Evolutionary conservation across 768 basidiomycete species (phyloP), one percentile per base, ranked within the genome.

Genomic region (Russula sp.): DNA sequence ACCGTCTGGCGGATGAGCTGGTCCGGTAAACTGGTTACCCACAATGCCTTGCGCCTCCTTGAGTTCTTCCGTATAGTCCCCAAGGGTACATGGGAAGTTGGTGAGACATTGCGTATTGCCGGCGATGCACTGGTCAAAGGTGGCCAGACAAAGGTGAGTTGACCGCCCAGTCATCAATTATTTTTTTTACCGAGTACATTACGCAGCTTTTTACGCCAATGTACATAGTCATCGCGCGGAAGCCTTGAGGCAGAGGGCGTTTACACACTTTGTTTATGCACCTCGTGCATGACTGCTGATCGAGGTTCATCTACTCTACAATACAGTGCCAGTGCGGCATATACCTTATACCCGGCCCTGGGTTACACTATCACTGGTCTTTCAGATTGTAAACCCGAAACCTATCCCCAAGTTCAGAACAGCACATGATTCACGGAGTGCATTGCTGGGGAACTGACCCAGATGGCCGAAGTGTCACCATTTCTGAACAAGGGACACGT

Each of bases 61-160:
- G 97, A 99, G 78, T 77, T 81, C 73, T 0, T 91, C 39, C 82
- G 93, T 0, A 7, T 96, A 16, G 75, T 95, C 13, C 97, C 97
- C 43, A 93, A 95, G 79, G 97, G 97, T 20, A 98, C 97, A 1
- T 85, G 78, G 69, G 84, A 90, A 59, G 92, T 98, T 39, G 90
- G 90, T 62, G 93, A 97, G 78, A 84, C 87, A 41, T 76, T 98
- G 65, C 93, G 90, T 75, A 73, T 87, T 39, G 93, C 94, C n/a
- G 86, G 77, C 7, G 83, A 83, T 42, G 79, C 88, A 0, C 77
- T 98, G 14, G 89, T 94, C 39, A 81, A 82, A 68, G 92, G 93
- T 68, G 96, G 96, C 18, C 86, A 88, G 72, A 81, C 80, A 60
- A 95, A 96, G 83, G 90, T 90, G 60, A 49, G 81, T 73, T 20